These are phyloP conservation scores for Pelagophyceae sp. DNA, from an alignment of 352 stramenopile species.

Conservation along the genomic window DNA sequence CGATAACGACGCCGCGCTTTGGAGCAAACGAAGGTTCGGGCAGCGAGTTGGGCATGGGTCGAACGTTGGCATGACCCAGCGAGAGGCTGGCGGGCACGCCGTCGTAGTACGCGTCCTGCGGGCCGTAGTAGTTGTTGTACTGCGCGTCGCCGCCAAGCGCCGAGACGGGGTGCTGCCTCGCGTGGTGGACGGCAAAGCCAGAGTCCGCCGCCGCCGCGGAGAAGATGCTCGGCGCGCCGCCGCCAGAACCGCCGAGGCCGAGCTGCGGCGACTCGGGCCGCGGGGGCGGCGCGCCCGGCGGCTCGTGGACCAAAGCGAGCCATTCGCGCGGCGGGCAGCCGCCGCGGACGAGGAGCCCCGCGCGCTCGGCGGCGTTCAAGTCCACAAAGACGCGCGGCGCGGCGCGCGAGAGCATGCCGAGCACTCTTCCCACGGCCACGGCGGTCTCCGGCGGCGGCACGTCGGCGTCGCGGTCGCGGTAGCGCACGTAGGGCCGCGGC, in stretches of 20 bases:
- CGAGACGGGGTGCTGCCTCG: background rate
- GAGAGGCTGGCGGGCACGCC: too few relatives aligned
- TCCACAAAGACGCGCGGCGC: constrained; percentile 1
- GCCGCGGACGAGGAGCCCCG: background rate
- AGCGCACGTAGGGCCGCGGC: background rate
- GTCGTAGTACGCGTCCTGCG: too few relatives aligned
- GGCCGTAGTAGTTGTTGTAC: too few relatives aligned
- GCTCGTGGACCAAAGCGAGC: background rate
- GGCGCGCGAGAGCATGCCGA: background rate
- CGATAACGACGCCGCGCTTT: too few relatives aligned
- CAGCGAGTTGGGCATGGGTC: too few relatives aligned
- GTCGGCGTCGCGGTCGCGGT: background rate
- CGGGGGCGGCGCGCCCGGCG: too few relatives aligned
- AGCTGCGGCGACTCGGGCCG: background rate
- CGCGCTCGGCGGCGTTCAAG: constrained; percentile 1
- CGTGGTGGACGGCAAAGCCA: too few relatives aligned
- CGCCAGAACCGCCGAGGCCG: too few relatives aligned
- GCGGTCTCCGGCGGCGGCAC: background rate
- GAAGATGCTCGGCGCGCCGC: too few relatives aligned
- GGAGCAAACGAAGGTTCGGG: too few relatives aligned
- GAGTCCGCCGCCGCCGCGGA: too few relatives aligned
- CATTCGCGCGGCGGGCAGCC: background rate
- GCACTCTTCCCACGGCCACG: background rate
- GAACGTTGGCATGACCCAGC: too few relatives aligned
- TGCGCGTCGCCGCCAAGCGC: background rate